These are phyloP conservation scores for Termitomyces sp. DNA, from an alignment of 768 basidiomycete genomes.

Conservation along the genomic window DNA sequence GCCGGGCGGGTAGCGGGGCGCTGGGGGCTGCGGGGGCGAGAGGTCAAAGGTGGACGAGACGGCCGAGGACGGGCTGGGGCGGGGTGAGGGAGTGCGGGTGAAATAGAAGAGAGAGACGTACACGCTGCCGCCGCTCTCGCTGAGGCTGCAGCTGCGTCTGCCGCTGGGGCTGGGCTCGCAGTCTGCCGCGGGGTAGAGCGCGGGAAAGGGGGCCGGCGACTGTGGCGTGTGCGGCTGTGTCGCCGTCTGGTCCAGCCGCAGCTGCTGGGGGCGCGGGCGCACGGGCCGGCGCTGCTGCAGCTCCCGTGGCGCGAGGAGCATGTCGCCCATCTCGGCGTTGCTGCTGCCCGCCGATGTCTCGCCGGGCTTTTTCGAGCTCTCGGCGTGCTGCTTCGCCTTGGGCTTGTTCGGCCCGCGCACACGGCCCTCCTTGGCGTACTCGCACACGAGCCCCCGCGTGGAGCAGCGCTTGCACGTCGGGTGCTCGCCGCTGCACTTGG, in stretches of 20 bases:
- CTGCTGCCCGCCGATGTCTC: not conserved
- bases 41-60: slow-evolving; percentile 8
- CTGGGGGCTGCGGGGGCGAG: not conserved
- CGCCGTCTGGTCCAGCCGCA: not conserved
- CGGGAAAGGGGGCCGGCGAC: not conserved
- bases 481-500: slow-evolving; percentile 75
- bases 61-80: slow-evolving; percentile 1
- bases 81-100: too few species aligned
- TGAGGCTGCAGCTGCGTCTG: slow-evolving; percentile 2
- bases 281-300: not conserved
- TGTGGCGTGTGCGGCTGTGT: not conserved
- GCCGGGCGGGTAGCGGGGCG: not conserved
- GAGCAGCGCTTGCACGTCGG: slow-evolving; percentile 65
- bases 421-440: slow-evolving; percentile 63
- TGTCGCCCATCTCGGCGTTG: slow-evolving; percentile 2
- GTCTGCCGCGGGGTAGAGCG: not conserved
- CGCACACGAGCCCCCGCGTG: slow-evolving; percentile 51
- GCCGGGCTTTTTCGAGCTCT: not conserved
- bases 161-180: not conserved
- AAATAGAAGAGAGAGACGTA: not conserved
- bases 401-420: slow-evolving; percentile 59
- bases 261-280: not conserved
- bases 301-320: not conserved
- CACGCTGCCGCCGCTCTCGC: slow-evolving; percentile 8
- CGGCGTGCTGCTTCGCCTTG: slow-evolving; percentile 24